Conservation (phyloP, 805 yeast genomes). For the Lipomyces mesembrius region DNA sequence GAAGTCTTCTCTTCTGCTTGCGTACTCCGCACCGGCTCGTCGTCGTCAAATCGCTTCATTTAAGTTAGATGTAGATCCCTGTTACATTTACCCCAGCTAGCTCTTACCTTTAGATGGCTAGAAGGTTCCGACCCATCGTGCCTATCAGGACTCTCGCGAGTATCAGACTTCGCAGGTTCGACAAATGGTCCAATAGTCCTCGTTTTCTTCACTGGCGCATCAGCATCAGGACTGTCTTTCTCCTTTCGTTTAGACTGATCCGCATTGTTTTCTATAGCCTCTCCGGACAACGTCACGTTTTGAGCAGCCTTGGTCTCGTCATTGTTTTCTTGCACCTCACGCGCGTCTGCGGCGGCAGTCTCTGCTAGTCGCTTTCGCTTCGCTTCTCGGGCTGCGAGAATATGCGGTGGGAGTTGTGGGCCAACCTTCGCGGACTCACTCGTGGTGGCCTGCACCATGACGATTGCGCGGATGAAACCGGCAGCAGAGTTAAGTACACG, state of each 20-base stretch:
- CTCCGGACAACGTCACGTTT: neutral
- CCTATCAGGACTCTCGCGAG: neutral
- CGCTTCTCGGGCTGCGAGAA: constrained; percentile 33
- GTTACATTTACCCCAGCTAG: neutral
- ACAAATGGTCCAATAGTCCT: neutral
- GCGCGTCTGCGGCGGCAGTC: constrained; percentile 16
- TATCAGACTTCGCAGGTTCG: neutral
- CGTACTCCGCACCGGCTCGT: neutral
- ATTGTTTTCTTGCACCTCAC: neutral
- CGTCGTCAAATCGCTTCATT: neutral
- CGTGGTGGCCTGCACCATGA: neutral
- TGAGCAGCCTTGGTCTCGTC: neutral
- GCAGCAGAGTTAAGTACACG: neutral
- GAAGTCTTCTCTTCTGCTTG: neutral
- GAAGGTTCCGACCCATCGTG: neutral
- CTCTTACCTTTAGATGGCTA: neutral
- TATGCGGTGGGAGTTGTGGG: constrained; percentile 33
- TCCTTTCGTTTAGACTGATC: neutral
- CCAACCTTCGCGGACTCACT: constrained; percentile 19
- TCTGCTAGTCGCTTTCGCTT: constrained; percentile 23
- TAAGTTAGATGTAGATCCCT: neutral
- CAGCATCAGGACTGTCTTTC: neutral
- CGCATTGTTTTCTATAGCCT: neutral
- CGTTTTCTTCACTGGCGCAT: neutral
- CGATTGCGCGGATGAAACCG: neutral